Base-by-base conservation (phyloP, 225 moss, liverwort and hornwort species). In the Thuidium tamariscinum region DNA sequence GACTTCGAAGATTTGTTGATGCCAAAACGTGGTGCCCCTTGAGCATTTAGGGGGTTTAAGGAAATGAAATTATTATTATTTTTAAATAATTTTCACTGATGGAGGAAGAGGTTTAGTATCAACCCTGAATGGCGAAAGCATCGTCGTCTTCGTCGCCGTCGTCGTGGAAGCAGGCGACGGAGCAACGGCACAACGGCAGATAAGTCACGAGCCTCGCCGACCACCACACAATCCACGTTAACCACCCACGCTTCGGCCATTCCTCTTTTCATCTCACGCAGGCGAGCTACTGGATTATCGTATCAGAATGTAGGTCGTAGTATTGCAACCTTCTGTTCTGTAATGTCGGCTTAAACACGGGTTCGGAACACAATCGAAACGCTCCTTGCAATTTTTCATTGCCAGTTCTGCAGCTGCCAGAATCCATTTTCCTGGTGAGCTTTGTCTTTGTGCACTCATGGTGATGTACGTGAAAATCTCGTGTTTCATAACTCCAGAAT, bases 221-320 rank as follows among this genome's bases (percentile, higher is more conserved):
- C 79, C 42, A 84, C 88, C 88, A 88, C 88, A 84, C 88, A 80
- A 80, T 88, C 77, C 82, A 21, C 57, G 39, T 39, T 77, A 39
- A 39, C 80, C 62, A 23, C 9, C 56, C 75, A 37, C n/a, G 49
- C 78, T 62, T 42, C 41, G 46, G 23, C 39, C 41, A 19, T 59
- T 62, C 48, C 78, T 54, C 66, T n/a, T 21, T 56, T 79, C 60
- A 29, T 44, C 30, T 79, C 26, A 26, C 51, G 11, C 36, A 55
- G 63, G 61, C 85, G 59, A 25, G 55, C 56, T 16, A 25, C 63
- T 4, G 79, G 64, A 74, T 52, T 39, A 42, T 72, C 21, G 88
- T 39, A 61, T 65, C 36, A 86, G 76, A 74, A 88, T 83, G 90
- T 88, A 82, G 88, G 74, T 61, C 71, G 11, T 15, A 30, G 30